Conservation (phyloP, 1,284 basidiomycete genomes). For the Gymnopus androsaceus region DNA sequence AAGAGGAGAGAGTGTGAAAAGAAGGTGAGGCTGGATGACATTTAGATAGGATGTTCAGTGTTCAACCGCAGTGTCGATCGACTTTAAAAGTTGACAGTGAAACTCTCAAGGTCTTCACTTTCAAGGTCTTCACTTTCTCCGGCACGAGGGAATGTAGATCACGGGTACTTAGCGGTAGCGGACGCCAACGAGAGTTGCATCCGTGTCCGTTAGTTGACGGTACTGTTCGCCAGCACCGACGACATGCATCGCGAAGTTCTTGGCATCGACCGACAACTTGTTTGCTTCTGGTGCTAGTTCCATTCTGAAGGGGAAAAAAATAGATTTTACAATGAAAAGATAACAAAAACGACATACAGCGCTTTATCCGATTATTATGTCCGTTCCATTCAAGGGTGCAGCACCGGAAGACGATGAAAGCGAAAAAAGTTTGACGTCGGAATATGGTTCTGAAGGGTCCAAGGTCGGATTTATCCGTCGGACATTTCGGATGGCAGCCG, state of each 20-base stretch:
- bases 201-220: conserved; percentile 32
- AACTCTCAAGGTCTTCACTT: conserved; percentile 76
- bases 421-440: too few species aligned
- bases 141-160: conserved; percentile 52
- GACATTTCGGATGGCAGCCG: too few species aligned
- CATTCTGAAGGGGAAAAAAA: conserved; percentile 59
- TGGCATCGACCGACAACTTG: conserved; percentile 92
- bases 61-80: conserved; percentile 64
- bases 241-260: conserved; percentile 87
- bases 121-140: conserved; percentile 55
- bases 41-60: too few species aligned
- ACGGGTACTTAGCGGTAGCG: too few species aligned
- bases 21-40: too few species aligned
- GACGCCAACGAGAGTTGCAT: conserved; percentile 57
- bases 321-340: conserved; percentile 15
- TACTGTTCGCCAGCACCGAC: conserved; percentile 43
- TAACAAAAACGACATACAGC: conserved; percentile 56
- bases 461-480: too few species aligned
- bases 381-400: too few species aligned
- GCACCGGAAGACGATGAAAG: too few species aligned
- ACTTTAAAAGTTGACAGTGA: conserved; percentile 78
- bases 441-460: too few species aligned
- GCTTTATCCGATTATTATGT: too few species aligned
- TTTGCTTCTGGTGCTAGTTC: conserved; percentile 90
- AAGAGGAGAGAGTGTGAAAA: too few species aligned